Base-by-base conservation (phyloP, 2,329 filamentous ascomycete genomes). In the Verticillium longisporum region DNA sequence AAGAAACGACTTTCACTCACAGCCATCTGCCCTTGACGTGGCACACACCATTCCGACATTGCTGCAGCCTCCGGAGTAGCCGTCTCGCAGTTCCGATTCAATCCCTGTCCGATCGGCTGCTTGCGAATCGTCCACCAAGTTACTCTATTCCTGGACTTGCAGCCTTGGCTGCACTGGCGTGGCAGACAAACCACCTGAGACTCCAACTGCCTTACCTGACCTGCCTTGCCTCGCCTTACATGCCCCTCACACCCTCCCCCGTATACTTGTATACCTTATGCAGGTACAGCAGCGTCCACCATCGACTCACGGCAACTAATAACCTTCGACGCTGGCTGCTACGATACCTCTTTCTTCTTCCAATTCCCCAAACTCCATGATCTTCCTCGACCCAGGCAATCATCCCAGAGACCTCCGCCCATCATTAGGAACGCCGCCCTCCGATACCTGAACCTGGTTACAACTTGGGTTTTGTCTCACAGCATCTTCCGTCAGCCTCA, bases 91-190 rank as follows among this genome's bases (percentile, higher is more conserved):
- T 13, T 26, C 37, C 31, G 26, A 33, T 15, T 36, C 45, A 32
- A 58, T 59, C 57, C 57, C 32, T 59, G 57, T 14, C 33, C 13
- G 32, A 34, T n/a, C 41, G 18, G 57, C 41, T 45, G 26, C 53
- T 55, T 33, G 54, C 54, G 32, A 55, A n/a, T 15, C 13, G 11
- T 18, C 15, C 34, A 7, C 32, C 54, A 26, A 32, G n/a, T 11
- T 55, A 34, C 57, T 38, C 57, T 59, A 59, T 59, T 59, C 41
- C 57, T 59, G 45, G 31, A 32, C 38, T 45, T 37, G 31, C 57
- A 53, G 26, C 57, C 50, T 45, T 37, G 57, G 32, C 45, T 59
- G 45, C 57, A 59, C 33, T n/a, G 41, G 33, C n/a, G 56, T 38
- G 38, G 34, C 21, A 59, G 38, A 59, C 57, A 59, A 59, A 53